Evolutionary conservation across 1,139 yeast species (phyloP), one percentile per base, ranked within the genome.

Genomic region (Suhomyces atakaporum): DNA sequence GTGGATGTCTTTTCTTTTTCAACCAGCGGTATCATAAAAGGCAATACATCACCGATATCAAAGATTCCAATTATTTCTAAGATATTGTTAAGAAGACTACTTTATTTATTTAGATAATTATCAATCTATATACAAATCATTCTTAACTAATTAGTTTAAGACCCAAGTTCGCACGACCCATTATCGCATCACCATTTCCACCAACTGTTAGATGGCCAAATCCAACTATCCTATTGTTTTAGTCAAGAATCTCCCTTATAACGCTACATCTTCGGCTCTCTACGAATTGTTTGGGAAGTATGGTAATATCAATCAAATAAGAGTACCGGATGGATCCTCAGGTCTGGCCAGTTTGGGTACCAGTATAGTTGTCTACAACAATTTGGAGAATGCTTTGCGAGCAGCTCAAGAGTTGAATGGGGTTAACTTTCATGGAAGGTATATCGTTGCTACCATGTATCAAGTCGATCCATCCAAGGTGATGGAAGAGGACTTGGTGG

Each of bases 231-330:
- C 82, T 3, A 74, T 77, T 26, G 63, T 81, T 8, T 66, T 67
- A 40, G 79, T 79, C 22, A 78, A 78, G 51, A 81, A 81, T 50
- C 63, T 81, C 11, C 81, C 87, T 1, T 81, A 73, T 51, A 68
- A 68, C 24, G 67, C 75, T 3, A 60, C 75, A 2, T 52, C 73
- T 0, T 64, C 62, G 2, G 74, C 78, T 19, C 56, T 82, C 18
- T 80, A 73, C 48, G 73, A 71, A 15, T 60, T 80, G 8, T 75
- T 79, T 47, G 78, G 81, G 2, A 69, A 71, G 39, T 79, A 68
- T 51, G 88, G 87, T 1, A 70, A 72, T 25, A 70, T 81, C 20
- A 68, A 66, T 40, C 82, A 79, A 52, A 59, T 81, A n/a, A 57
- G 86, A 36, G 46, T 69, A 3, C 79, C 84, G 2, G 66, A 61